These are phyloP conservation scores for Candida sanyaensis DNA, from an alignment of 1,139 yeast genomes.

Conservation along the genomic window DNA sequence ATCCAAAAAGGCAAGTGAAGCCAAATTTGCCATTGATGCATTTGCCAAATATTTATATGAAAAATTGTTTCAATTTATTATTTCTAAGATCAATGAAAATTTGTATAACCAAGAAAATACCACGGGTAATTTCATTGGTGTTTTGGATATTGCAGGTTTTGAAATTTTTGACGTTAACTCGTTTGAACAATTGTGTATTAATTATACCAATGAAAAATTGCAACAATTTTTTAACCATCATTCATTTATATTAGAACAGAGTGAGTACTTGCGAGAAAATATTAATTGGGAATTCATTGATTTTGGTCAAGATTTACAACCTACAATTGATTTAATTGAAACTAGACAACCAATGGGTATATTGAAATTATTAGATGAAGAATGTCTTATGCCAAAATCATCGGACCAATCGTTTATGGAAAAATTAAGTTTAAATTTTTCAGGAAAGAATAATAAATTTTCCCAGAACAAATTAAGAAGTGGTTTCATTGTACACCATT, in stretches of 20 bases:
- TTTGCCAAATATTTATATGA: conserved; percentile 87
- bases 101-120: conserved; percentile 37
- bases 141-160: conserved; percentile 95
- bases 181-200: conserved; percentile 95
- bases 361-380: conserved; percentile 90
- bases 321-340: conserved; percentile 91
- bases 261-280: conserved; percentile 89
- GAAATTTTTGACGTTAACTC: conserved; percentile 91
- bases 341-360: conserved; percentile 77
- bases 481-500: conserved; percentile 83
- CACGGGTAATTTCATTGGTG: conserved; percentile 73
- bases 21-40: conserved; percentile 81
- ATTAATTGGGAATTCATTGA: conserved; percentile 97
- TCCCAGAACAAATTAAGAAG: conserved; percentile 67
- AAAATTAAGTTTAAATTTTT: conserved; percentile 69
- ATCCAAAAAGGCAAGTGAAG: conserved; percentile 78
- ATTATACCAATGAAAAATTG: conserved; percentile 92
- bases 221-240: conserved; percentile 98
- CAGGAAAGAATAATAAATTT: conserved; percentile 60
- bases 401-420: conserved; percentile 83
- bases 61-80: conserved; percentile 75
- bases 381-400: conserved; percentile 91
- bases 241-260: conserved; percentile 95
- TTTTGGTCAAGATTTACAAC: conserved; percentile 95
- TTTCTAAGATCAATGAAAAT: conserved; percentile 73